These are phyloP conservation scores for Glycine latifolia DNA, from an alignment of 306 rosid genomes.

Conservation along the genomic window DNA sequence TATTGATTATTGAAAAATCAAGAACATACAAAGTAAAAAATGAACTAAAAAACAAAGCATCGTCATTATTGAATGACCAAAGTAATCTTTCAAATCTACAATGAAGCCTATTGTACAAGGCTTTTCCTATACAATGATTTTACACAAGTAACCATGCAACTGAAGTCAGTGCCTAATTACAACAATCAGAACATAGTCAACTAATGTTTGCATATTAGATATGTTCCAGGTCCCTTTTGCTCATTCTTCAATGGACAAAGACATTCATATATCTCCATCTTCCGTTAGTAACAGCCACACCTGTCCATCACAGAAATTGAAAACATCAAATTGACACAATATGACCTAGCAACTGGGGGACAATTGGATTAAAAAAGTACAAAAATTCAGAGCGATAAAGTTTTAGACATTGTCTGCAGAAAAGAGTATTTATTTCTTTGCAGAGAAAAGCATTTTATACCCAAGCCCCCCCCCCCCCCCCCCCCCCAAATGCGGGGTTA, in stretches of 20 bases:
- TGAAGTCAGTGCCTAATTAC: slow-evolving; percentile 54
- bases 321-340: slow-evolving; percentile 84
- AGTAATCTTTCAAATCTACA: slow-evolving; percentile 39
- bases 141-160: slow-evolving; percentile 48
- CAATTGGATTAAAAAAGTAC: slow-evolving; percentile 6
- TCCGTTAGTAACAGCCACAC: slow-evolving; percentile 78
- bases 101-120: slow-evolving; percentile 41
- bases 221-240: slow-evolving; percentile 60
- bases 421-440: neutral
- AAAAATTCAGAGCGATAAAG: neutral
- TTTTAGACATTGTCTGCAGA: slow-evolving; percentile 11
- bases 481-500: too few relatives aligned
- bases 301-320: slow-evolving; percentile 81
- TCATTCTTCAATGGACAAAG: slow-evolving; percentile 83
- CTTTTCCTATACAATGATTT: slow-evolving; percentile 51
- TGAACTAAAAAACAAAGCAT: slow-evolving; percentile 41
- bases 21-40: slow-evolving; percentile 38
- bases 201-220: slow-evolving; percentile 53
- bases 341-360: slow-evolving; percentile 49
- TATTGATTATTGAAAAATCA: slow-evolving; percentile 35
- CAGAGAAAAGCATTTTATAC: slow-evolving; percentile 20
- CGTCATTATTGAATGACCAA: slow-evolving; percentile 35
- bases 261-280: slow-evolving; percentile 80
- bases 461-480: too few relatives aligned
- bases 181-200: slow-evolving; percentile 46